Evolutionary conservation across 75 land plant genomes (phyloP).

Genomic region (Selaginella tamariscina): DNA sequence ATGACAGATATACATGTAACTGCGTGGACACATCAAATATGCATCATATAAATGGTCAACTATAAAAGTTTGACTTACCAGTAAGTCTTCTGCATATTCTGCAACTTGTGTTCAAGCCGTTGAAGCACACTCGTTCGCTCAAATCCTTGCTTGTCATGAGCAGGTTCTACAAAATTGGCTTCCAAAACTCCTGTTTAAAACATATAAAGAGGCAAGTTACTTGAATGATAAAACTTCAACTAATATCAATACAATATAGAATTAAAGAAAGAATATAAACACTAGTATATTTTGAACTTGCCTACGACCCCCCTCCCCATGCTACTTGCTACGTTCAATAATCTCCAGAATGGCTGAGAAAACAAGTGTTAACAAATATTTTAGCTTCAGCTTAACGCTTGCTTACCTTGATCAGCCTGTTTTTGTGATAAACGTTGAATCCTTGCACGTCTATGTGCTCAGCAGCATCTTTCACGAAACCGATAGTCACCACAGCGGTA

Average conservation of each 20-base stretch:
- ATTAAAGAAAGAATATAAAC: not conserved
- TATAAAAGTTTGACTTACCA: not conserved
- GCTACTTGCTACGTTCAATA: constrained; percentile 45
- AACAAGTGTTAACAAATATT: not conserved
- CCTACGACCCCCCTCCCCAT: constrained; percentile 92
- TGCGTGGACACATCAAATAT: no score
- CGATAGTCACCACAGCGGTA: constrained; percentile 65
- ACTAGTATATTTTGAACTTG: constrained; percentile 28
- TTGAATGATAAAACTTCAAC: no score
- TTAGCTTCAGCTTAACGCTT: not conserved
- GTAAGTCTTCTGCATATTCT: not conserved
- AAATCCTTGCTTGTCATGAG: constrained; percentile 12
- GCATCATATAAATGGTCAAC: no score
- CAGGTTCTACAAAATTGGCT: constrained; percentile 12
- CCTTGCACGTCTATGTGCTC: constrained; percentile 89
- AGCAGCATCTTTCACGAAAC: constrained; percentile 89
- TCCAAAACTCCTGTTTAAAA: not conserved
- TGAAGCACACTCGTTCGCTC: not conserved
- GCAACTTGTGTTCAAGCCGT: not conserved
- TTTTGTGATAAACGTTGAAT: constrained; percentile 94
- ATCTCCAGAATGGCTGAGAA: constrained; percentile 85
- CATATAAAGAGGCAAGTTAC: no score
- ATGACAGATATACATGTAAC: no score
- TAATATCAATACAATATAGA: not conserved
- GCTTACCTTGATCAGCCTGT: constrained; percentile 76